These are phyloP conservation scores for Lentinula sp. DNA, from an alignment of 768 basidiomycete species.

Conservation along the genomic window DNA sequence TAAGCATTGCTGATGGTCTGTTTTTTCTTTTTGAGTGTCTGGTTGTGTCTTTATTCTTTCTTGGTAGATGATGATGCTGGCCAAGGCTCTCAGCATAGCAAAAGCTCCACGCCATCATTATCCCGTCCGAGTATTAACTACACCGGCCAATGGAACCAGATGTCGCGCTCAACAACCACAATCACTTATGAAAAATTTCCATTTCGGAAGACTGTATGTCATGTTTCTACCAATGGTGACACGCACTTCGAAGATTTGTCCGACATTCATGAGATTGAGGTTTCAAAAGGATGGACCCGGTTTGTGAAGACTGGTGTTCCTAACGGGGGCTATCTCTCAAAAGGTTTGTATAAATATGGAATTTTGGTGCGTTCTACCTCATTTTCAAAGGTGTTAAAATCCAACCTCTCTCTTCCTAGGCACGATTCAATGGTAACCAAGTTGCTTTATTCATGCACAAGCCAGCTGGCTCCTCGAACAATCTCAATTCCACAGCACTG, in stretches of 20 bases:
- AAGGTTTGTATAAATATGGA: background rate
- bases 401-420: background rate
- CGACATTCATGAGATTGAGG: background rate
- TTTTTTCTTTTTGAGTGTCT: background rate
- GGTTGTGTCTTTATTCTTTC: too few relatives aligned
- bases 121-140: background rate
- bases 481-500: background rate
- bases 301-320: background rate
- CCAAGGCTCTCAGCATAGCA: background rate
- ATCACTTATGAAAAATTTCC: background rate
- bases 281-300: background rate
- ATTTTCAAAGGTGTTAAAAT: background rate
- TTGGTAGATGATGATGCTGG: too few relatives aligned
- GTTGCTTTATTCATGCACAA: background rate
- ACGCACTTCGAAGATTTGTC: background rate
- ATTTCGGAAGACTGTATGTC: background rate
- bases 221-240: background rate
- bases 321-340: background rate
- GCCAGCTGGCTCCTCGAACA: background rate
- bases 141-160: background rate
- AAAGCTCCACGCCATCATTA: background rate
- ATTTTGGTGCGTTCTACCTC: background rate
- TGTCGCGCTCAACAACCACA: background rate
- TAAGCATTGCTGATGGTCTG: background rate
- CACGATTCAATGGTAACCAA: background rate